Percentiles rank a stretch among this genome's conserved stretches.
phyloP scores from a whole-genome alignment of 2,329 filamentous ascomycete species.

The Parastagonospora avenae region DNA sequence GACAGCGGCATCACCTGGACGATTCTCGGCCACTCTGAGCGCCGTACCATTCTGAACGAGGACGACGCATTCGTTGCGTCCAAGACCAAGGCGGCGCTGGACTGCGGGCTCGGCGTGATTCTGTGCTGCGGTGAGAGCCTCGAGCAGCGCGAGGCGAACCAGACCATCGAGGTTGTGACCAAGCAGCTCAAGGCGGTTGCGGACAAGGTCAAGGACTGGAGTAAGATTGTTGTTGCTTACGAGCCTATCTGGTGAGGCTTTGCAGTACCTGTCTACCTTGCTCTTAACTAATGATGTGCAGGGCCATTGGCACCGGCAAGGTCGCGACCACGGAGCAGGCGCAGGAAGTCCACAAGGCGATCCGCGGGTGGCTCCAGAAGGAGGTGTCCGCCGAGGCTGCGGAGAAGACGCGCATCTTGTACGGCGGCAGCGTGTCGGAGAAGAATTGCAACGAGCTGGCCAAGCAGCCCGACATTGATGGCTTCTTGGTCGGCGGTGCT shows the following conservation, averaged over 20 bases:
- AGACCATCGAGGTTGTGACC: conserved; percentile 86
- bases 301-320: conserved; percentile 79
- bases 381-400: conserved; percentile 77
- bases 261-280: background rate
- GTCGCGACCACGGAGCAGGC: conserved; percentile 51
- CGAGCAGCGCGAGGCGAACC: conserved; percentile 83
- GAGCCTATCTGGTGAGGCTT: conserved; percentile 88
- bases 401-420: conserved; percentile 90
- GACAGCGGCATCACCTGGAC: conserved; percentile 89
- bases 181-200: conserved; percentile 82
- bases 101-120: conserved; percentile 87
- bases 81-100: conserved; percentile 93
- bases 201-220: conserved; percentile 83
- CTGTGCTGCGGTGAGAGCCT: conserved; percentile 97
- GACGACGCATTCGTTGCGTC: conserved; percentile 79
- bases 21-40: conserved; percentile 93
- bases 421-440: conserved; percentile 94
- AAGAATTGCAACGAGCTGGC: conserved; percentile 96
- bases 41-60: conserved; percentile 87
- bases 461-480: conserved; percentile 94
- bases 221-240: conserved; percentile 94
- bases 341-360: conserved; percentile 67
- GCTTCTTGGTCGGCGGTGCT: conserved; percentile 95
- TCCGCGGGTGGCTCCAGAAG: conserved; percentile 82
- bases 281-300: conserved; percentile 29